Conservation (phyloP, 352 stramenopile genomes). For the Phytophthora sp. region DNA sequence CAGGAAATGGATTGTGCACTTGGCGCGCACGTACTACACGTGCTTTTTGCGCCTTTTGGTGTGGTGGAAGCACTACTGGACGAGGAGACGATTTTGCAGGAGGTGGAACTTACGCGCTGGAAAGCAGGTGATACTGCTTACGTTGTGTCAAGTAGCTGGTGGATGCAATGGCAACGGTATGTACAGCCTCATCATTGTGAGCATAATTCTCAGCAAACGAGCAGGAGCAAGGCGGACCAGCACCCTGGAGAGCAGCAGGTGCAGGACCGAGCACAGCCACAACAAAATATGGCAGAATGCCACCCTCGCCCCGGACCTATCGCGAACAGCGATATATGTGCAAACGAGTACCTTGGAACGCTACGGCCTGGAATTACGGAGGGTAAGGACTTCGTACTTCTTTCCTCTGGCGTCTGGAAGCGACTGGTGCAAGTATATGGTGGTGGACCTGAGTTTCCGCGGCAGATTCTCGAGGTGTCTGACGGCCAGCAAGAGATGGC, state of each 20-base stretch:
- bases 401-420: conserved; percentile 51
- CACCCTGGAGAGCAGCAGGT: conserved; percentile 26
- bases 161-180: conserved; percentile 59
- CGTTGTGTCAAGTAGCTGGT: conserved; percentile 61
- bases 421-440: conserved; percentile 60
- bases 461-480: conserved; percentile 39
- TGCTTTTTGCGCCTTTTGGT: conserved; percentile 65
- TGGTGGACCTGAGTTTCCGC: conserved; percentile 59
- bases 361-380: conserved; percentile 39
- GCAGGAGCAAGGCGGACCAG: conserved; percentile 18
- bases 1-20: conserved; percentile 28
- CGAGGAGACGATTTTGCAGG: conserved; percentile 46
- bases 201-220: not conserved
- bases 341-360: conserved; percentile 43
- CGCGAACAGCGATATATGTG: conserved; percentile 47
- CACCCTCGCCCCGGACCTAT: conserved; percentile 50
- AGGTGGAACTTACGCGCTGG: conserved; percentile 45
- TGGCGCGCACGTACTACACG: conserved; percentile 43
- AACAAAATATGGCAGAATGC: conserved; percentile 3
- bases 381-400: conserved; percentile 54
- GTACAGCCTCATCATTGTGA: conserved; percentile 17
- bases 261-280: conserved; percentile 9
- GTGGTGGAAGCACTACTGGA: conserved; percentile 51
- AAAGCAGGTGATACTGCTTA: conserved; percentile 54
- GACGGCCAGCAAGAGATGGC: conserved; percentile 24